phyloP scores from a whole-genome alignment of 495 filamentous ascomycete species.

The Entonaema liquescens region DNA sequence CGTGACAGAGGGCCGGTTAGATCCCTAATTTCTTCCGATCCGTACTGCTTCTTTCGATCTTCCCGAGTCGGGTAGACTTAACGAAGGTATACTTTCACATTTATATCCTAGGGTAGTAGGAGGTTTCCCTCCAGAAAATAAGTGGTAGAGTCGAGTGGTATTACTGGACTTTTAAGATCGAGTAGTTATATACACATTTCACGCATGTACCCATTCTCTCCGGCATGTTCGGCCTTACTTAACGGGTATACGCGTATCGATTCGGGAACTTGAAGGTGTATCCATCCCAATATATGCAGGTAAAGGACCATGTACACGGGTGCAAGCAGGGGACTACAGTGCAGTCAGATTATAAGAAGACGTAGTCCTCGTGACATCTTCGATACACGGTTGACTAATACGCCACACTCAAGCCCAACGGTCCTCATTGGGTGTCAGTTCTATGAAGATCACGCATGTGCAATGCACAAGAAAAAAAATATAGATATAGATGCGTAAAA shows the following conservation, averaged over 20 bases:
- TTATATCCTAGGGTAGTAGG: no score
- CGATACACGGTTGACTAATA: neutral
- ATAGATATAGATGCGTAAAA: neutral
- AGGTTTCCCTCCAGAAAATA: neutral
- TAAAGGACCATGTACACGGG: neutral
- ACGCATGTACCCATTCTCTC: neutral
- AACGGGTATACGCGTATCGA: no score
- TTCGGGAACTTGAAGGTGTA: neutral
- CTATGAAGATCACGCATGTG: neutral
- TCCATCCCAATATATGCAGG: neutral
- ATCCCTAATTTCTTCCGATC: neutral
- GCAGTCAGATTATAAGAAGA: neutral
- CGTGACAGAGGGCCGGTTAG: no score
- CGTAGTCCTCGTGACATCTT: neutral
- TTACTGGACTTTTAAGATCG: no score
- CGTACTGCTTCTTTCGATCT: conserved; percentile 9
- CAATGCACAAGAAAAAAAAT: neutral
- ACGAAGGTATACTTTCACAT: no score
- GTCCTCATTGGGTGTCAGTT: neutral
- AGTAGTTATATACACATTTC: neutral
- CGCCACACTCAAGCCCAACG: neutral
- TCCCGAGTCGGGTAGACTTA: neutral
- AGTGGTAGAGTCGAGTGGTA: neutral
- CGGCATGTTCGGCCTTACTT: neutral
- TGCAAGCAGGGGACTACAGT: neutral